Evolutionary conservation across 768 basidiomycete genomes (phyloP).

Genomic region (Suillus cothurnatus): DNA sequence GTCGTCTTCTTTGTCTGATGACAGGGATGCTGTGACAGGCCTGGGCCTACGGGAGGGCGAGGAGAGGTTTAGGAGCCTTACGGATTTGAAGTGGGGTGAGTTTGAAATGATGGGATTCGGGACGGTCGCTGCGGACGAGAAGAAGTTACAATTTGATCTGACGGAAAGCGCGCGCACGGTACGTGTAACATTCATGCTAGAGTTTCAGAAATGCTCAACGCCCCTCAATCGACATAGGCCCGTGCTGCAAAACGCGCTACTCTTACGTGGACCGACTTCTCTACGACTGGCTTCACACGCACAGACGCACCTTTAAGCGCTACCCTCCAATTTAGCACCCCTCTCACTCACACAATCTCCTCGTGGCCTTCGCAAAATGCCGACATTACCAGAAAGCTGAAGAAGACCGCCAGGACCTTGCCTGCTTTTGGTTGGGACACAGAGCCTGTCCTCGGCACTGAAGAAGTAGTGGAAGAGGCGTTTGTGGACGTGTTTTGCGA

Average conservation of each 20-base stretch:
- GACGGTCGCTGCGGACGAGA: slow-evolving; percentile 48
- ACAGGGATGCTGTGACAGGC: slow-evolving; percentile 34
- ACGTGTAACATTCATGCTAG: slow-evolving; percentile 17
- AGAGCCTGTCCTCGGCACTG: slow-evolving; percentile 72
- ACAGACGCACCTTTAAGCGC: slow-evolving; percentile 73
- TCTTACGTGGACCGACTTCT: slow-evolving; percentile 91
- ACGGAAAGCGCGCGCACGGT: slow-evolving; percentile 83
- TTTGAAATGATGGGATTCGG: slow-evolving; percentile 87
- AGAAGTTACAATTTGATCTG: slow-evolving; percentile 89
- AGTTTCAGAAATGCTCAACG: slow-evolving; percentile 14
- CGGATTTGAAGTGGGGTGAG: slow-evolving; percentile 90
- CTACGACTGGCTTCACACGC: slow-evolving; percentile 78
- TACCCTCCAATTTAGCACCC: slow-evolving; percentile 77
- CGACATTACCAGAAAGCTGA: slow-evolving; percentile 75
- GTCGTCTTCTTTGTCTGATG: slow-evolving; percentile 34
- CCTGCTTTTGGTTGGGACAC: slow-evolving; percentile 95
- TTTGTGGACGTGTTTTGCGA: slow-evolving; percentile 90
- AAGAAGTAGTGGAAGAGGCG: slow-evolving; percentile 86
- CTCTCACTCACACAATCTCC: slow-evolving; percentile 58
- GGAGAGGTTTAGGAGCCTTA: slow-evolving; percentile 76
- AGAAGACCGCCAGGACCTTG: slow-evolving; percentile 71
- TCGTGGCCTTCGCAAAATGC: slow-evolving; percentile 76
- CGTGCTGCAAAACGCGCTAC: slow-evolving; percentile 77
- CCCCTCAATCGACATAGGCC: slow-evolving; percentile 42
- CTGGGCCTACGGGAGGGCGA: slow-evolving; percentile 48